phyloP scores from a whole-genome alignment of 2,329 filamentous ascomycete genomes.

The Monosporascus cannonballus region DNA sequence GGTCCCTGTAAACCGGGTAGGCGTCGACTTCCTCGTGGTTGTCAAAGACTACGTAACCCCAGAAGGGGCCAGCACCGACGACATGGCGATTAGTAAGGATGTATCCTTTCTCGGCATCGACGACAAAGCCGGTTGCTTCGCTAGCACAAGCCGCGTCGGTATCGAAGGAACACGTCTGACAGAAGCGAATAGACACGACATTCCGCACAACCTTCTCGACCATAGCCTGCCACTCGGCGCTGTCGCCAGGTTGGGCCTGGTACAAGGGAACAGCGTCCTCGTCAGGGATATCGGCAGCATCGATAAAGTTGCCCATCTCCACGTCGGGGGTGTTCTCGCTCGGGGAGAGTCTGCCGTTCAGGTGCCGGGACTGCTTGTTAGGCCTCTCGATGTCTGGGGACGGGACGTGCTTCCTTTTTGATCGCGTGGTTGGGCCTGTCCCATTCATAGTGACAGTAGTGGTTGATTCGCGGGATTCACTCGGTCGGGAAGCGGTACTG shows the following conservation, averaged over 20 bases:
- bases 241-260: constrained; percentile 42
- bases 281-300: constrained; percentile 36
- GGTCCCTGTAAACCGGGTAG: constrained; percentile 93
- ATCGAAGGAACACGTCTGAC: constrained; percentile 95
- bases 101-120: constrained; percentile 87
- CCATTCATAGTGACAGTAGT: constrained; percentile 36
- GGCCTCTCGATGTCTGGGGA: constrained; percentile 35
- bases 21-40: constrained; percentile 97
- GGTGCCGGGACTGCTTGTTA: constrained; percentile 35
- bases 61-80: constrained; percentile 91
- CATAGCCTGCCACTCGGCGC: constrained; percentile 88
- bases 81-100: constrained; percentile 90
- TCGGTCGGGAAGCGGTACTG: constrained; percentile 4
- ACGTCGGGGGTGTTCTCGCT: constrained; percentile 44
- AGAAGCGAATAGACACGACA: constrained; percentile 98
- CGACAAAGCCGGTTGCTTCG: constrained; percentile 95
- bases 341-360: constrained; percentile 43
- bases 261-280: constrained; percentile 35
- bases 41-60: constrained; percentile 97
- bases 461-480: background rate
- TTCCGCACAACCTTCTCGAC: constrained; percentile 92
- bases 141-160: constrained; percentile 92
- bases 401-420: constrained; percentile 46
- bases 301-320: constrained; percentile 16
- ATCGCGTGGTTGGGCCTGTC: constrained; percentile 32